Percentiles rank a stretch among this genome's conserved stretches.
Evolutionary conservation across 805 yeast species (phyloP).

Genomic region (Wickerhamomyces subpelliculosus): DNA sequence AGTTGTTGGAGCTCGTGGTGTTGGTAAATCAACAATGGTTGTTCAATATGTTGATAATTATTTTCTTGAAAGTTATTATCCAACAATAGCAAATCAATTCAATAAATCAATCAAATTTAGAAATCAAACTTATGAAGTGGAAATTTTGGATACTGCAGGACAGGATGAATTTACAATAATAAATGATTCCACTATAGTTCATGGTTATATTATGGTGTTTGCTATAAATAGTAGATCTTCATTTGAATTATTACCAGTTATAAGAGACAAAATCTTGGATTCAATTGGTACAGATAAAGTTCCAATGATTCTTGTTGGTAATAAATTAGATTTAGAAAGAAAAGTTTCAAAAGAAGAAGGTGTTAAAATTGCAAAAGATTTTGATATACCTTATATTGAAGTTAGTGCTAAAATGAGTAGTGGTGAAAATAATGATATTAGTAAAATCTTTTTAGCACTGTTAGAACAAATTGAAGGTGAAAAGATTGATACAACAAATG

Average conservation of each 20-base stretch:
- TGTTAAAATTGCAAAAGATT: slow-evolving; percentile 51
- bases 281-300: slow-evolving; percentile 58
- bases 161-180: slow-evolving; percentile 84
- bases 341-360: slow-evolving; percentile 59
- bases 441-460: slow-evolving; percentile 51
- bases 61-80: slow-evolving; percentile 83
- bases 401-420: slow-evolving; percentile 76
- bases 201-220: slow-evolving; percentile 77
- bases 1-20: slow-evolving; percentile 82
- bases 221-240: slow-evolving; percentile 74
- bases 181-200: slow-evolving; percentile 71
- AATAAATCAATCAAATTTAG: slow-evolving; percentile 60
- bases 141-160: slow-evolving; percentile 88
- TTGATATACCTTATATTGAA: slow-evolving; percentile 71
- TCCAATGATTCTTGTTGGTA: slow-evolving; percentile 76
- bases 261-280: slow-evolving; percentile 79
- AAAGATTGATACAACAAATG: slow-evolving; percentile 46
- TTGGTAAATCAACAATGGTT: slow-evolving; percentile 81
- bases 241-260: slow-evolving; percentile 67
- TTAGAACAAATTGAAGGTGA: slow-evolving; percentile 55
- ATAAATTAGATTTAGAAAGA: slow-evolving; percentile 65
- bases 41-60: slow-evolving; percentile 84
- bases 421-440: slow-evolving; percentile 70
- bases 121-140: slow-evolving; percentile 72
- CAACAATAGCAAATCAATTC: slow-evolving; percentile 85